Conservation (phyloP, 371 early-diverging fungal species). For the Apophysomyces variabilis region DNA sequence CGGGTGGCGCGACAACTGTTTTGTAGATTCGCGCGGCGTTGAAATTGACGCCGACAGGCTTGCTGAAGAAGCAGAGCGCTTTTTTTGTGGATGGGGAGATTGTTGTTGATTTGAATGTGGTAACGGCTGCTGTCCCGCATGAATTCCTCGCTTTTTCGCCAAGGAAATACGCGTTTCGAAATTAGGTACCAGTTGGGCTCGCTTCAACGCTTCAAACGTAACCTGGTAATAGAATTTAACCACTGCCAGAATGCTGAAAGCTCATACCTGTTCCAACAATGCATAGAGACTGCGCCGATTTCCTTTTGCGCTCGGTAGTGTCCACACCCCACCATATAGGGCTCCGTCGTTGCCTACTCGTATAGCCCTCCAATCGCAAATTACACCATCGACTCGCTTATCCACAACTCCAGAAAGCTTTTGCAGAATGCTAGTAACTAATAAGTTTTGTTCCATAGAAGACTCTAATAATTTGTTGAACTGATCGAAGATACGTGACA, state of each 20-base stretch:
- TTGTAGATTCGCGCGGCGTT: conserved; percentile 16
- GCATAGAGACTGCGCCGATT: conserved; percentile 50
- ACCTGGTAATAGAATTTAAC: too few species aligned
- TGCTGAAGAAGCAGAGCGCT: conserved; percentile 22
- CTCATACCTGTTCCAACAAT: conserved; percentile 44
- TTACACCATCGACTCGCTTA: conserved; percentile 52
- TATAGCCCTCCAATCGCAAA: conserved; percentile 55
- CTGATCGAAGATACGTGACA: conserved; percentile 50
- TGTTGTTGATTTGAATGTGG: conserved; percentile 1
- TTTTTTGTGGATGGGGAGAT: conserved; percentile 18
- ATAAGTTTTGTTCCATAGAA: conserved; percentile 50
- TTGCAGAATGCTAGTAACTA: conserved; percentile 54
- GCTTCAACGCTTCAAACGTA: conserved; percentile 55
- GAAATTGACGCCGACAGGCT: conserved; percentile 21
- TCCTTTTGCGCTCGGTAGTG: conserved; percentile 39
- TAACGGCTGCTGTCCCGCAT: conserved; percentile 16
- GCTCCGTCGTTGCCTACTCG: conserved; percentile 50
- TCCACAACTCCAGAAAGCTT: conserved; percentile 55
- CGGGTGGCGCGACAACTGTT: conserved; percentile 22
- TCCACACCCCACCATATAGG: conserved; percentile 54
- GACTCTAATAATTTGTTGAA: conserved; percentile 50
- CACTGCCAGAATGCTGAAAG: too few species aligned
- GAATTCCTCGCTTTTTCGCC: conserved; percentile 51
- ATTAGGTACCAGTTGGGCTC: conserved; percentile 56
- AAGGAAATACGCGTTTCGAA: conserved; percentile 55